phyloP scores from a whole-genome alignment of 23 red algal genomes.

The Cyanidium caldarium region DNA sequence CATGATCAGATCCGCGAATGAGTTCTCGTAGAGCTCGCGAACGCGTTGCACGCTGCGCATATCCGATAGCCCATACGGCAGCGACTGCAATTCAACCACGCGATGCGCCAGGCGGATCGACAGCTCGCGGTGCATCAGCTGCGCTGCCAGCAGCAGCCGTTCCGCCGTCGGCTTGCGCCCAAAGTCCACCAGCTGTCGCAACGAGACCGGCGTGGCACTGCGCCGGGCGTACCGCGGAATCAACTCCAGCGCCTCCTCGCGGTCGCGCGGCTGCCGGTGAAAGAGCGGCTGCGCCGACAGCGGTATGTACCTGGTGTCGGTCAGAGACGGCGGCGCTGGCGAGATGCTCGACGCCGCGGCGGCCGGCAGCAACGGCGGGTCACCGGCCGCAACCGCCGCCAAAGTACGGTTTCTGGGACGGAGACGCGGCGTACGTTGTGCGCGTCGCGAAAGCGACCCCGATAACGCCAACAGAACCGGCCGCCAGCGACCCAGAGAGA shows the following conservation, averaged over 20 bases:
- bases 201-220: slow-evolving; percentile 39
- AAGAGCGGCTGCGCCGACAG: background rate
- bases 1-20: slow-evolving; percentile 56
- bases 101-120: slow-evolving; percentile 75
- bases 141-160: slow-evolving; percentile 40
- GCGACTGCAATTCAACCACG: slow-evolving; percentile 44
- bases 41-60: slow-evolving; percentile 73
- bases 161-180: slow-evolving; percentile 21
- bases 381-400: too few relatives aligned
- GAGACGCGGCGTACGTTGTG: too few relatives aligned
- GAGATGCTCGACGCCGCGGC: too few relatives aligned
- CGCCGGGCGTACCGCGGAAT: slow-evolving; percentile 3
- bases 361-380: too few relatives aligned
- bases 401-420: too few relatives aligned
- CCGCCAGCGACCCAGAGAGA: too few relatives aligned
- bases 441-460: too few relatives aligned
- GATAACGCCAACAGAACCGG: too few relatives aligned
- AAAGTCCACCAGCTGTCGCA: slow-evolving; percentile 68
- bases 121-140: slow-evolving; percentile 69
- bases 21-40: slow-evolving; percentile 64
- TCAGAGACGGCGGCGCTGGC: background rate
- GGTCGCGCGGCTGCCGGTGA: background rate
- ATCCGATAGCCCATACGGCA: slow-evolving; percentile 66
- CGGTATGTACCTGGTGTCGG: background rate
- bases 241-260: background rate